Conservation (phyloP, 2,329 filamentous ascomycete species). For the Aureobasidium sp. region DNA sequence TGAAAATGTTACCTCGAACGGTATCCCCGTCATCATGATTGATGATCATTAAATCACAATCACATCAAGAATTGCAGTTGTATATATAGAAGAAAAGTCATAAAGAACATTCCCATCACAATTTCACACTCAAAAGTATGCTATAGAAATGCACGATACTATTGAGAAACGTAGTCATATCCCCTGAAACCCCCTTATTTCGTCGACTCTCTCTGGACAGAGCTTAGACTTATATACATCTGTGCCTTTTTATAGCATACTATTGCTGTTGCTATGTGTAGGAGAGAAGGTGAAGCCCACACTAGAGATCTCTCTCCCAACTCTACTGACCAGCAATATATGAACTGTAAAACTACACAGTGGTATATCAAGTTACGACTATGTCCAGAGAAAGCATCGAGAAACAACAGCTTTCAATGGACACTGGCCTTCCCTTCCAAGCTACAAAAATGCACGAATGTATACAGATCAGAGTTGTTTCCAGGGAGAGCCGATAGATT, state of each 20-base stretch:
- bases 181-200: not conserved
- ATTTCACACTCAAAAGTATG: not conserved
- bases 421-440: not conserved
- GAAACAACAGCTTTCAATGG: no score
- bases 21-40: not conserved
- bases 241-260: not conserved
- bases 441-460: not conserved
- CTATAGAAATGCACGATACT: not conserved
- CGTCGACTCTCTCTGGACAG: not conserved
- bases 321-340: no score
- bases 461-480: not conserved
- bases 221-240: not conserved
- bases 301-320: no score
- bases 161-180: not conserved
- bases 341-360: no score
- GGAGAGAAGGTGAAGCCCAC: not conserved
- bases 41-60: not conserved
- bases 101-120: not conserved
- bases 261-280: not conserved
- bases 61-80: not conserved
- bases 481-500: not conserved
- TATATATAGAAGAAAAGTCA: not conserved
- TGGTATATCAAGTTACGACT: no score
- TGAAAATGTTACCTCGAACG: not conserved
- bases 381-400: no score